Base-by-base conservation (phyloP, 257 asterid genomes). In the Salvia rosmarinus region DNA sequence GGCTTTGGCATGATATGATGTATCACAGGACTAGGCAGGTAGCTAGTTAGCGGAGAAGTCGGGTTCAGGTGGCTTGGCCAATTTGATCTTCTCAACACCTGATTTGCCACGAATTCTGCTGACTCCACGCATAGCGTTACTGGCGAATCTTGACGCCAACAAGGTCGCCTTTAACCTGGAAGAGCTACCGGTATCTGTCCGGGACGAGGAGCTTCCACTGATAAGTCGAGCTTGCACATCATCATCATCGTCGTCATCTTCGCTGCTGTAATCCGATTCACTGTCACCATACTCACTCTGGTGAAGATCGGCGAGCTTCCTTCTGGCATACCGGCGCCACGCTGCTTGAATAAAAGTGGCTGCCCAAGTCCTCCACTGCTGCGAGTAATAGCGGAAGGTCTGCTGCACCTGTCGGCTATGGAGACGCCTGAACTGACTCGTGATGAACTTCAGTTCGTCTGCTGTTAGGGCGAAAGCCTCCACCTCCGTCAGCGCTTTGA, bases 341-440 rank as follows among this genome's bases (percentile, higher is more conserved):
- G 98, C 94, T 2, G 97, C 98, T 74, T 95, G 99, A 57, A 95
- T 95, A 25, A 88, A 91, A 35, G 88, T 88, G 63, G 99, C 97
- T 0, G 96, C 99, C 99, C 98, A 95, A 42, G 99, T 91, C 80
- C 99, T 87, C 99, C 99, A 95, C 71, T 95, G 99, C 75, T 95
- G 99, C 0, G 99, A 95, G 80, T 95, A 95, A 75, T 89, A 91
- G 2, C 98, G 79, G 77, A 95, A 95, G 0, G 98, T 91, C 30
- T 95, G 99, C 78, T 95, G 99, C 57, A 95, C 97, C 70, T 95
- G 99, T 60, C 99, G 81, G 68, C 98, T 91, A 71, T 95, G 98
- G 32, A 95, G 83, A 5, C 91, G 82, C 84, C 96, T 85, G 68
- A 95, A 95, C 87, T 91, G 99, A 68, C 92, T 88, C 0, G 99